A percentile compares a stretch with the other conserved stretches of the same genome.
Evolutionary conservation across 257 asterid species (phyloP).

Genomic region (Galeopsis tetrahit): DNA sequence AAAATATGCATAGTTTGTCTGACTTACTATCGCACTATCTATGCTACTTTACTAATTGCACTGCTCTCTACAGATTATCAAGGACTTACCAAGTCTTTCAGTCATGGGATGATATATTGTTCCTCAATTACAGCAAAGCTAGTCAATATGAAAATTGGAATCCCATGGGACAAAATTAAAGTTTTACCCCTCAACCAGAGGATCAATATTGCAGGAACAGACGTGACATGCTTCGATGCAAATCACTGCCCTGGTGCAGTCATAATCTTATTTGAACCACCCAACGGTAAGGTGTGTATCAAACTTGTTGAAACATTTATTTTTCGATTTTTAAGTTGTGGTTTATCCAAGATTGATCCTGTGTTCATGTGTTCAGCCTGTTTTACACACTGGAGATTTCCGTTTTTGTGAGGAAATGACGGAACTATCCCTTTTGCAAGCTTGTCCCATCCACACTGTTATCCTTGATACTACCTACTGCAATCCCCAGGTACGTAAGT

Average conservation of each 20-base stretch:
- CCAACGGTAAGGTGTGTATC: constrained; percentile 75
- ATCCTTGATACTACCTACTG: constrained; percentile 96
- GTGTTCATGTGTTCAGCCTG: constrained; percentile 57
- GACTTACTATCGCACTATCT: constrained; percentile 13
- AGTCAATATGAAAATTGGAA: constrained; percentile 80
- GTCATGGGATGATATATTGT: constrained; percentile 86
- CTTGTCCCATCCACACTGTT: constrained; percentile 71
- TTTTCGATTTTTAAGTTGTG: neutral
- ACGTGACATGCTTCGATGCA: constrained; percentile 90
- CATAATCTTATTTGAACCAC: constrained; percentile 84
- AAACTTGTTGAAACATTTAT: constrained; percentile 22
- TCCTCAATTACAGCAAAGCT: constrained; percentile 87
- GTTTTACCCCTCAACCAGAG: constrained; percentile 85
- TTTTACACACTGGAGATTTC: constrained; percentile 94
- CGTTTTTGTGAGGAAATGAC: constrained; percentile 80
- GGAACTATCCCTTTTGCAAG: constrained; percentile 52
- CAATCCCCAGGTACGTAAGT: constrained; percentile 72
- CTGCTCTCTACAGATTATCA: constrained; percentile 80
- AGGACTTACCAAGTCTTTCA: constrained; percentile 89
- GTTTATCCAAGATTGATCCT: constrained; percentile 26
- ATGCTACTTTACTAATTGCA: constrained; percentile 11
- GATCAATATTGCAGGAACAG: constrained; percentile 72
- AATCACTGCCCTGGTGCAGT: constrained; percentile 98
- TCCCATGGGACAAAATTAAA: constrained; percentile 70
- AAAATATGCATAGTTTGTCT: constrained; percentile 17